Percentiles rank a stretch among this genome's conserved stretches.
phyloP scores from a whole-genome alignment of 2,329 filamentous ascomycete genomes.

The Aspergillus ibericus region DNA sequence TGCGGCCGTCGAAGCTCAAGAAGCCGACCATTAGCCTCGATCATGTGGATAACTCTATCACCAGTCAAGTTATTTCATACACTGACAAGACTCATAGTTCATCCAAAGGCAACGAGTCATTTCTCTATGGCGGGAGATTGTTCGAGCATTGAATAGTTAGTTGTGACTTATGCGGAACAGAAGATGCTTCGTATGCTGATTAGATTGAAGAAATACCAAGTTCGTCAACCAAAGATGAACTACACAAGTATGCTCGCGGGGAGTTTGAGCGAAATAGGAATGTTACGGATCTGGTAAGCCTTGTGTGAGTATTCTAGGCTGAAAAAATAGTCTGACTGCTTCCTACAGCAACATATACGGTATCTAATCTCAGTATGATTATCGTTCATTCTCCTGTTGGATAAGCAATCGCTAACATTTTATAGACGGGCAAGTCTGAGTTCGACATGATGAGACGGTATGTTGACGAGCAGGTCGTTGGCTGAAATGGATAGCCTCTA shows the following conservation, averaged over 20 bases:
- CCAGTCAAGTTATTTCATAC: not conserved
- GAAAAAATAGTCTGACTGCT: not conserved
- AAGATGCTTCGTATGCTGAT: not conserved
- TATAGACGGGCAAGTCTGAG: slow-evolving; percentile 47
- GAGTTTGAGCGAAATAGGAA: slow-evolving; percentile 47
- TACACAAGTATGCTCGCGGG: slow-evolving; percentile 43
- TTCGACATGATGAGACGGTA: slow-evolving; percentile 50
- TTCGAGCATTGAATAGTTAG: slow-evolving; percentile 42
- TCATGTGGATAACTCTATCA: slow-evolving; percentile 32
- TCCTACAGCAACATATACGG: slow-evolving; percentile 42
- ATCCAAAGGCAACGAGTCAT: slow-evolving; percentile 45
- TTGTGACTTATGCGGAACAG: not conserved
- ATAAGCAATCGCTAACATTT: slow-evolving; percentile 3
- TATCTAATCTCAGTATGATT: slow-evolving; percentile 45
- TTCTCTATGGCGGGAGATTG: slow-evolving; percentile 45
- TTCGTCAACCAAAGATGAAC: slow-evolving; percentile 42
- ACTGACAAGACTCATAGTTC: slow-evolving; percentile 32
- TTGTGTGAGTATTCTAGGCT: not conserved
- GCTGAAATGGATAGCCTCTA: slow-evolving; percentile 12
- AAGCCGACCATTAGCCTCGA: slow-evolving; percentile 41
- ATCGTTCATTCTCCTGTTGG: not conserved
- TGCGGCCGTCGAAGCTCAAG: slow-evolving; percentile 34
- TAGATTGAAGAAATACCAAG: slow-evolving; percentile 37
- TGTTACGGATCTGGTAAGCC: slow-evolving; percentile 43
- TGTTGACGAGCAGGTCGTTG: slow-evolving; percentile 45